Base-by-base conservation (phyloP, 441 rosid species). In the Manihot esculenta region DNA sequence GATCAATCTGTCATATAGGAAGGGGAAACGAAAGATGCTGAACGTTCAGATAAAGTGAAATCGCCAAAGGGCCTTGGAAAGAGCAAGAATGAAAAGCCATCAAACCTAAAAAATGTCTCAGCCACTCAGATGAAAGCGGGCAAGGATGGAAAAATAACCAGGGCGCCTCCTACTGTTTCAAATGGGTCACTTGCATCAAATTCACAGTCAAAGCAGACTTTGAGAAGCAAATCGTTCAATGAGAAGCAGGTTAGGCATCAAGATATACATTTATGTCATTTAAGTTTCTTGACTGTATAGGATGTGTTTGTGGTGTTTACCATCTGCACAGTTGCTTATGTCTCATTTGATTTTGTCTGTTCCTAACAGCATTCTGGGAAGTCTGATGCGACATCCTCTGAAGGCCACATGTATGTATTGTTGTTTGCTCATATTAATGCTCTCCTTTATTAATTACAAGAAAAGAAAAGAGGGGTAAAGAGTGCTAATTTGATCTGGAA, bases 291-390 rank as follows among this genome's bases (percentile, higher is more conserved):
- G 44, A 18, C 13, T 27, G 10, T 42, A 10, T 50, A 27, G 11
- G 1, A 13, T 76, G 44, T 30, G 35, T 4, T n/a, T 30, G 35
- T 61, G 70, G 42, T 45, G 71, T 33, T 21, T 35, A 35, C 41
- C 41, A 30, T 6, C 7, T 35, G 7, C 7, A 30, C 60, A 54
- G 51, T 73, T 68, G 62, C 78, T 89, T 68, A 78, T 70, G 59
- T 71, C 82, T 21, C 69, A 70, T 82, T 58, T 71, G 59, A 30
- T 72, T 69, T 66, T 73, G 35, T 79, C 71, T 77, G 73, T 54
- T 76, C 78, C 67, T 55, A 71, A 49, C 88, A 90, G 86, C 88
- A 85, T 75, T 74, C 85, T 72, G 88, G 72, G 79, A 91, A 88
- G 73, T 77, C 88, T 61, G 87, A 78, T 73, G 72, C 82, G 47